Percentiles rank a stretch among this genome's conserved stretches.
Conservation (phyloP, 2,329 filamentous ascomycete genomes). For the Claviceps humidiphila region DNA sequence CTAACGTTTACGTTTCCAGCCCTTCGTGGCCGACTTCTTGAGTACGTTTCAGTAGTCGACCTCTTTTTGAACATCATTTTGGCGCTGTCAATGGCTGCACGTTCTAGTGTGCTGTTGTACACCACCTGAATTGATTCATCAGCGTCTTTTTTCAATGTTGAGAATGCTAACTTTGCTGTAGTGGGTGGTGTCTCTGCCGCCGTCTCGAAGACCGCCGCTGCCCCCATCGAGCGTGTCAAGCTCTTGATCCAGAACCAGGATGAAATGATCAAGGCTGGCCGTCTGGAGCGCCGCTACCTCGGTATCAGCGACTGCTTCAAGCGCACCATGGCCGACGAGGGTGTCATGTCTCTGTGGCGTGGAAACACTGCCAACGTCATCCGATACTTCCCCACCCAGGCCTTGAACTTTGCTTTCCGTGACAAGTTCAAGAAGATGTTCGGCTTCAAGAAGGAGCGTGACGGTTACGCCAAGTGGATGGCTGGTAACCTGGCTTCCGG, state of each 20-base stretch:
- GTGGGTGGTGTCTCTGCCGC: conserved; percentile 99
- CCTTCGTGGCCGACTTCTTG: conserved; percentile 96
- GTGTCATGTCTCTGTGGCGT: conserved; percentile 92
- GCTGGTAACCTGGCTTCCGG: conserved; percentile 97
- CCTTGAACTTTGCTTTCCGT: conserved; percentile 99
- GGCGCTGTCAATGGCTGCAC: conserved; percentile 1
- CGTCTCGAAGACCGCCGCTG: conserved; percentile 99
- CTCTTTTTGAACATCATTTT: background rate
- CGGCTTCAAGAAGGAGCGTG: conserved; percentile 99
- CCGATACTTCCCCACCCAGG: conserved; percentile 99
- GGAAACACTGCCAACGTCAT: conserved; percentile 99
- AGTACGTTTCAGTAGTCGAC: conserved; percentile 52
- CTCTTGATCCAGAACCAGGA: conserved; percentile 99
- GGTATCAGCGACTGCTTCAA: conserved; percentile 94
- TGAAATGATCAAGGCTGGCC: conserved; percentile 99
- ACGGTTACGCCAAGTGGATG: conserved; percentile 99
- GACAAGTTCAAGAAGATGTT: conserved; percentile 99
- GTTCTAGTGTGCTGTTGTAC: background rate
- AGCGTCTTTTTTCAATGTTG: conserved; percentile 1
- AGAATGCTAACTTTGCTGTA: conserved; percentile 25
- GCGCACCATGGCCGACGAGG: conserved; percentile 80
- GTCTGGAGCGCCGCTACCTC: conserved; percentile 93
- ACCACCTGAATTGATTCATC: background rate
- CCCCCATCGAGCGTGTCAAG: conserved; percentile 99
- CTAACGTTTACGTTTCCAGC: conserved; percentile 39